Base-by-base conservation (phyloP, 2,329 filamentous ascomycete species). In the Rhynchosporium secalis region DNA sequence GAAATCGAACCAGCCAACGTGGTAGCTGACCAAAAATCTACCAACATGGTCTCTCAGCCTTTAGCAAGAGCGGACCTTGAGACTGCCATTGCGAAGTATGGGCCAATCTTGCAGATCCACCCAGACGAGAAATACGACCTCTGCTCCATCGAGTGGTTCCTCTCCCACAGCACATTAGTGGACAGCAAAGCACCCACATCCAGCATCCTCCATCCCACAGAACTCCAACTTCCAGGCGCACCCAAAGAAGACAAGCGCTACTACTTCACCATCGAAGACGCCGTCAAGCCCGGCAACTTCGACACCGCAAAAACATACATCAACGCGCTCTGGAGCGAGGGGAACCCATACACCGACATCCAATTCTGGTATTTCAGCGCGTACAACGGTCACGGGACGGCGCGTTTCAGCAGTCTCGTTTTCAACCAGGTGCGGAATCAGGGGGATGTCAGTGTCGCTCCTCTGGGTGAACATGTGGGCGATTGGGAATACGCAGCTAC, bases 351-450 rank as follows among this genome's bases (percentile, higher is more conserved):
- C 36, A 69, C 68, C 2, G 68, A 69, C 48, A 51, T 69, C 2
- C 68, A 69, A 45, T 69, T 69, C 55, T 69, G 68, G 68, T 62
- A 65, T 29, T 69, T 69, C 52, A 63, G 40, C 20, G 65, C 61
- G 9, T 69, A 66, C 29, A 69, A 69, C 43, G 68, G 68, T 3
- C 68, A 68, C 28, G 65, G 55, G 26, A 69, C 68, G 0, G 65
- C 62, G 1, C 26, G 41, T 7, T 68, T 69, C 41, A 56, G 60
- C 9, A 64, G 57, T 15, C 48, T 69, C 3, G 43, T 65, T 0
- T 55, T 63, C 13, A 60, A 64, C 36, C 66, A 69, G 57, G 26
- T 60, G 1, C 38, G 62, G 15, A 57, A 68, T 40, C 28, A 56
- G 9, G 66, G 63, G 38, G 48, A 67, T 49, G 61, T 69, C 31